Base-by-base conservation (phyloP, 306 rosid species). In the Quercus glauca region DNA sequence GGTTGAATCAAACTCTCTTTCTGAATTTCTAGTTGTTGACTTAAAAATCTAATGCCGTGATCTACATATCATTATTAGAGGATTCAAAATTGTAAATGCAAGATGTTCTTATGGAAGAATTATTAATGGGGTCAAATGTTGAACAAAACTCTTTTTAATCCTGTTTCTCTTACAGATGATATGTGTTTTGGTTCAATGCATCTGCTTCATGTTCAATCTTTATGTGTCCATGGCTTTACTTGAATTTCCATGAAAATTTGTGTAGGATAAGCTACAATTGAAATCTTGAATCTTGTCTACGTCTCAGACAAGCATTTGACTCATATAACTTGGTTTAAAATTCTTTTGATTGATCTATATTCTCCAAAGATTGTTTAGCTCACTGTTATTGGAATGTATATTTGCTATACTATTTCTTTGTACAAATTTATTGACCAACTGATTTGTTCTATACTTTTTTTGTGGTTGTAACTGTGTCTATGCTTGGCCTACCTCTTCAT, bases 401-500 rank as follows among this genome's bases (percentile, higher is more conserved):
- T 19, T 35, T 33, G 19, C 70, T 17, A 17, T 64, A 29, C 70
- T 29, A 15, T 64, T 28, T 29, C 17, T 33, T 19, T 35, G 35
- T 3, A 68, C 10, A 64, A 31, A 64, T 68, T 18, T 68, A 68
- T 8, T 68, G 6, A 4, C 72, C 72, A 33, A 15, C 52, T n/a
- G 23, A 68, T 13, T 37, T 70, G 52, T 56, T 68, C 78, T 75
- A 56, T 76, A 77, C 63, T 71, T 58, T 77, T 73, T 75, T 55
- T 85, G 84, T 79, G 82, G 69, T 71, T 79, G 79, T 86, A 76
- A 57, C 35, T 61, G 31, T 68, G 29, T 14, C 23, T 55, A 58
- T 19, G 83, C 78, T 72, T 82, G 31, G 29, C 65, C 80, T 87
- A 49, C 63, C 73, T 74, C 64, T 71, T 80, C 12, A 76, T 79